Conservation (phyloP, 2,329 filamentous ascomycete species). For the Colletotrichum cordylinicola region DNA sequence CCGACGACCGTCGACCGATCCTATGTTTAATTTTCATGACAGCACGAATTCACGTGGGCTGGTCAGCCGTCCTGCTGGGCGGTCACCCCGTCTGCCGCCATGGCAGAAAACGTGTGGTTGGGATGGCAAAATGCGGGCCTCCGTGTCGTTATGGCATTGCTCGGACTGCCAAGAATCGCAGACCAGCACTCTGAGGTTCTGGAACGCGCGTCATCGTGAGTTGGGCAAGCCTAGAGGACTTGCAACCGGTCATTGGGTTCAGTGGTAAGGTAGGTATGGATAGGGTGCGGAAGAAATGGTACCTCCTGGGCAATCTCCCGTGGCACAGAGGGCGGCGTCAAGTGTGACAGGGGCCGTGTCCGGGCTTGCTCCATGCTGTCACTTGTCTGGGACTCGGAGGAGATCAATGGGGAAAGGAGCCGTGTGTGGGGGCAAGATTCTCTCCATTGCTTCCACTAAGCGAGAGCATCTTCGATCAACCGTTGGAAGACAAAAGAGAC, state of each 20-base stretch:
- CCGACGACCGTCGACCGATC: neutral
- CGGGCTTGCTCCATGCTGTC: neutral
- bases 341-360: neutral
- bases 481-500: neutral
- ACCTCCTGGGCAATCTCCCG: neutral
- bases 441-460: neutral
- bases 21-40: neutral
- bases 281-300: neutral
- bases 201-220: constrained; percentile 11
- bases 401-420: constrained; percentile 2
- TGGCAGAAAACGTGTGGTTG: neutral
- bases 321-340: neutral
- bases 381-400: constrained; percentile 2
- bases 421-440: neutral
- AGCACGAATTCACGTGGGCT: neutral
- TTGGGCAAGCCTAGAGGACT: neutral
- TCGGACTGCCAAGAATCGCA: constrained; percentile 3
- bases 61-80: neutral
- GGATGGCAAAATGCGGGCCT: neutral
- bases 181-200: neutral
- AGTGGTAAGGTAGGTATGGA: neutral
- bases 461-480: neutral
- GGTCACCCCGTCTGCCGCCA: neutral
- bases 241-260: neutral
- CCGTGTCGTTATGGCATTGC: neutral